These are phyloP conservation scores for Fusarium ambrosium DNA, from an alignment of 2,329 filamentous ascomycete species.

Conservation along the genomic window DNA sequence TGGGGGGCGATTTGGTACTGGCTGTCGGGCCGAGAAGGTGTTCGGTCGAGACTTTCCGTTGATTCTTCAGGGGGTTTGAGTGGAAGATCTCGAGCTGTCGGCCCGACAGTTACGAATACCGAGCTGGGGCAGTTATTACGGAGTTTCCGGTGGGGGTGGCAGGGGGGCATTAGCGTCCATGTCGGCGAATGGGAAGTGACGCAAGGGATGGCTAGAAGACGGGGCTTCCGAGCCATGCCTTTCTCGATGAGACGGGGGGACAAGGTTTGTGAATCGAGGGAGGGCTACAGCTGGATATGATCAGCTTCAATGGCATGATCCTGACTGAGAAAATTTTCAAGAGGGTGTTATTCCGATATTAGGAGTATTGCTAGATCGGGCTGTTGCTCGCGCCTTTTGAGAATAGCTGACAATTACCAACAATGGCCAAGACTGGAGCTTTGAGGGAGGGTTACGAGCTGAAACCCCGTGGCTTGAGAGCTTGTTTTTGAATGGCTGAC, in stretches of 20 bases:
- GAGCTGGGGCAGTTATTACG: not conserved
- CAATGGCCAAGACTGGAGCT: not conserved
- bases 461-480: not conserved
- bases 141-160: not conserved
- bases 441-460: not conserved
- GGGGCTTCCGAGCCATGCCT: not conserved
- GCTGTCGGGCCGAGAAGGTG: conserved; percentile 31
- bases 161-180: not conserved
- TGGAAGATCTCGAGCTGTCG: not conserved
- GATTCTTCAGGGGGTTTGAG: not conserved
- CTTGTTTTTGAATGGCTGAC: not conserved
- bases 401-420: not conserved
- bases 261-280: not conserved
- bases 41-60: not conserved
- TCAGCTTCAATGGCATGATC: not conserved
- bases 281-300: not conserved
- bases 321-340: conserved; percentile 1
- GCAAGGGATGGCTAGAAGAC: not conserved
- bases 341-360: not conserved
- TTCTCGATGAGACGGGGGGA: not conserved
- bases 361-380: not conserved
- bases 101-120: not conserved
- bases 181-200: not conserved
- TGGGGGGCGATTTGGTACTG: conserved; percentile 11
- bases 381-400: not conserved